Conservation (phyloP, 306 rosid genomes). For the Crataegus laevigata region DNA sequence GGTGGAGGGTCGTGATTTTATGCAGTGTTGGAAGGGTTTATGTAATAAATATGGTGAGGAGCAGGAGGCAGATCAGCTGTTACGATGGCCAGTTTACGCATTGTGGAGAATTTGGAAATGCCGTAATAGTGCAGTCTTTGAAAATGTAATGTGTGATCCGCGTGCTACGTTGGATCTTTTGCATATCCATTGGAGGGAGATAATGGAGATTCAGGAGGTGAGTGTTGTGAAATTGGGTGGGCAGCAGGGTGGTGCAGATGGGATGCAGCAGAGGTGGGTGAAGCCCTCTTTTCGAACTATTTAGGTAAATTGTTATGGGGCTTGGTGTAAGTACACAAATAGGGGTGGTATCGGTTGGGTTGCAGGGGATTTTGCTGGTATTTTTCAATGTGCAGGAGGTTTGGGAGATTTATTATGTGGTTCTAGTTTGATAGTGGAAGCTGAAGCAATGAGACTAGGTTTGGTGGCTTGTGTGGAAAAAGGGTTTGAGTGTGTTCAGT, state of each 20-base stretch:
- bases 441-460: background rate
- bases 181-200: background rate
- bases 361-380: background rate
- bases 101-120: background rate
- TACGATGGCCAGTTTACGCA: background rate
- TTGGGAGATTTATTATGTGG: background rate
- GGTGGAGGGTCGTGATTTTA: too few relatives aligned
- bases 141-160: accelerated
- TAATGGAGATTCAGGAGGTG: background rate
- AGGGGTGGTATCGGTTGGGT: background rate
- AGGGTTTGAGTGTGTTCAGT: background rate
- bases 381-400: background rate
- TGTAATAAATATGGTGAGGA: too few relatives aligned
- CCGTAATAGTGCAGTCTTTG: background rate
- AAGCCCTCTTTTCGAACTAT: background rate
- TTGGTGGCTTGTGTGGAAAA: background rate
- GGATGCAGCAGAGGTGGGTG: background rate
- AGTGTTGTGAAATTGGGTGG: too few relatives aligned
- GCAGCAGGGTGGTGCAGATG: background rate
- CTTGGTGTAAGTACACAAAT: background rate
- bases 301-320: background rate
- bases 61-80: too few relatives aligned
- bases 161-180: background rate
- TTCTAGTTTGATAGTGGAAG: background rate
- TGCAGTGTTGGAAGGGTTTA: too few relatives aligned